Conservation (phyloP, 192 early-diverging fungal species). For the Geranomyces variabilis region DNA sequence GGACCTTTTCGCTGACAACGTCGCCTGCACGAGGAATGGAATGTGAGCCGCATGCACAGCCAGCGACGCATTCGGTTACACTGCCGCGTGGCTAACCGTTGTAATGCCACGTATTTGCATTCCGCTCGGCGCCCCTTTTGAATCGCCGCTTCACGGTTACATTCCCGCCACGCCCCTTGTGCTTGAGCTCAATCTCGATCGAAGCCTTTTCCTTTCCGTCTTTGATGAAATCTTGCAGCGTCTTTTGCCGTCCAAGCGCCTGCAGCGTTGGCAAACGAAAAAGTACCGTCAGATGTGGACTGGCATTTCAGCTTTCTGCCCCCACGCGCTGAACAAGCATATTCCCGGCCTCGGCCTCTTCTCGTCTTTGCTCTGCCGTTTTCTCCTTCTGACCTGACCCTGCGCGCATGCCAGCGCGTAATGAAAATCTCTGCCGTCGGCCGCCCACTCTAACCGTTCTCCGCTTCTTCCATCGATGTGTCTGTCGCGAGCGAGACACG, state of each 20-base stretch:
- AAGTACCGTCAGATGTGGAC: constrained; percentile 1
- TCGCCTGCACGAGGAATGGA: constrained; percentile 44
- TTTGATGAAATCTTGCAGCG: constrained; percentile 91
- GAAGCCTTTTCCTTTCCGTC: constrained; percentile 76
- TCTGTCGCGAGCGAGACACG: too few relatives aligned
- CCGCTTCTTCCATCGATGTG: too few relatives aligned
- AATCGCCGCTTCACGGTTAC: constrained; percentile 38
- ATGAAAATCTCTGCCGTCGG: too few relatives aligned
- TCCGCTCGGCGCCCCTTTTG: constrained; percentile 19
- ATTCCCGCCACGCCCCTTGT: constrained; percentile 29
- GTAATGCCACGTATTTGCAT: constrained; percentile 71
- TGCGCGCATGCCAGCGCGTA: too few relatives aligned
- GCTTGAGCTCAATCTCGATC: constrained; percentile 88
- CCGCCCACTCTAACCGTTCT: too few relatives aligned
- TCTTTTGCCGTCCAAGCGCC: constrained; percentile 85
- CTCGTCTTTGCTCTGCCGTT: too few relatives aligned
- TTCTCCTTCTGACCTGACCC: too few relatives aligned
- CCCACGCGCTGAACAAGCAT: too few relatives aligned
- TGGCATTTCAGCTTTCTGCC: neutral
- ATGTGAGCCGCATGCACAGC: too few relatives aligned
- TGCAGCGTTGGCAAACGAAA: constrained; percentile 34
- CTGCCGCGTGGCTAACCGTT: constrained; percentile 66
- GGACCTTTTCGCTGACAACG: constrained; percentile 60
- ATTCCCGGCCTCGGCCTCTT: too few relatives aligned
- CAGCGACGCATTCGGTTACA: too few relatives aligned